Conservation (phyloP, 78 protist genomes). For the Cyanophora paradoxa region DNA sequence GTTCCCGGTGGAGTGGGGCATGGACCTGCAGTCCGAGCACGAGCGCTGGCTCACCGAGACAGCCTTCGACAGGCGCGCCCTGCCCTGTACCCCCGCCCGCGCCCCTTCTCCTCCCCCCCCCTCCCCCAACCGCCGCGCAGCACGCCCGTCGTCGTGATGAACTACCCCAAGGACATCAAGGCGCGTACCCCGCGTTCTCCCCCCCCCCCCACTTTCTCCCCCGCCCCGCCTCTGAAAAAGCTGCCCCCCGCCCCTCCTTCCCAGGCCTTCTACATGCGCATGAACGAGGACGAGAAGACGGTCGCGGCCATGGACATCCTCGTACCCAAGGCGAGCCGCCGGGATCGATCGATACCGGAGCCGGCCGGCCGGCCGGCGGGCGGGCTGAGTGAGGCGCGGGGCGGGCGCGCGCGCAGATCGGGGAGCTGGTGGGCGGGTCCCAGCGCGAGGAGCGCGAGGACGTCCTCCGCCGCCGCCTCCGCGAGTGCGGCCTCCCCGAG, state of each 20-base stretch:
- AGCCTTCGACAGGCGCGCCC: not conserved
- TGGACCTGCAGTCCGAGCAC: slow-evolving; percentile 70
- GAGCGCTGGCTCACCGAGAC: slow-evolving; percentile 54
- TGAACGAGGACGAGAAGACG: slow-evolving; percentile 49
- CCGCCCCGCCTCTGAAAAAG: no score
- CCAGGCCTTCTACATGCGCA: slow-evolving; percentile 76
- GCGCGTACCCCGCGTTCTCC: no score
- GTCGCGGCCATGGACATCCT: slow-evolving; percentile 69
- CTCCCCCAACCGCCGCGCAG: no score
- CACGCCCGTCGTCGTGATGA: not conserved
- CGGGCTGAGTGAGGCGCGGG: no score
- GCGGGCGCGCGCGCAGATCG: no score
- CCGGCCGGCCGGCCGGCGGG: no score
- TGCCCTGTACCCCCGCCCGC: no score
- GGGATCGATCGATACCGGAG: no score
- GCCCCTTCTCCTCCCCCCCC: no score
- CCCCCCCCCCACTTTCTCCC: no score
- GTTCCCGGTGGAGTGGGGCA: slow-evolving; percentile 42
- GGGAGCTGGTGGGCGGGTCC: slow-evolving; percentile 85
- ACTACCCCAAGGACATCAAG: slow-evolving; percentile 42
- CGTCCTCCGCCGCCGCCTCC: not conserved
- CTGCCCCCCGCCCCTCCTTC: no score
- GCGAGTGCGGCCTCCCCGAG: not conserved
- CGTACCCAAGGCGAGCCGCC: slow-evolving; percentile 70
- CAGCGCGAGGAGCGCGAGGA: slow-evolving; percentile 65